Evolutionary conservation across 352 stramenopile species (phyloP).

Genomic region (Globisporangium yorkense): DNA sequence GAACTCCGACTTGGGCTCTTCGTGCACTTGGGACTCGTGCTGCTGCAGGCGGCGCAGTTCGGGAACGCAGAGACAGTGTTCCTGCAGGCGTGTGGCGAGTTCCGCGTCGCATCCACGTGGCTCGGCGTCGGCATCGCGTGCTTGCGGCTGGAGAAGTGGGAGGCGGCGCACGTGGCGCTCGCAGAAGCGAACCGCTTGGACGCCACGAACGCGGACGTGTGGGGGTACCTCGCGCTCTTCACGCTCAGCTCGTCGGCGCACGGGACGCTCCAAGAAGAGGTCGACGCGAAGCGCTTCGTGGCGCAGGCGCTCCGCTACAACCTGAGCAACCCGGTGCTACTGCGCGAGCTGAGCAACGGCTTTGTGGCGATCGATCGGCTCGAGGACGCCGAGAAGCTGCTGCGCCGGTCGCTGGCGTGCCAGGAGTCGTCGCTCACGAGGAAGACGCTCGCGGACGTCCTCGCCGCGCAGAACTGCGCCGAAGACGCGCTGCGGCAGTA

Average conservation of each 20-base stretch:
- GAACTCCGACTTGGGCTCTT: conserved; percentile 36
- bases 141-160: conserved; percentile 57
- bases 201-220: conserved; percentile 56
- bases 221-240: conserved; percentile 67
- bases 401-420: conserved; percentile 54
- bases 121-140: conserved; percentile 69
- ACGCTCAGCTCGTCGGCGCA: conserved; percentile 25
- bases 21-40: conserved; percentile 50
- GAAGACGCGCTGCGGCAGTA: conserved; percentile 71
- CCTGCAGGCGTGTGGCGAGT: conserved; percentile 48
- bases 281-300: conserved; percentile 38
- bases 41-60: conserved; percentile 67
- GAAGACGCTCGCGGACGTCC: conserved; percentile 73
- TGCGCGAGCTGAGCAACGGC: conserved; percentile 76
- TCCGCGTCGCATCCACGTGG: conserved; percentile 64
- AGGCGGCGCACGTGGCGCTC: conserved; percentile 51
- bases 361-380: conserved; percentile 76
- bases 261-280: conserved; percentile 31
- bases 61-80: conserved; percentile 45
- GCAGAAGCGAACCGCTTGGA: conserved; percentile 75
- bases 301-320: conserved; percentile 57
- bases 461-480: conserved; percentile 74
- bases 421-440: conserved; percentile 72
- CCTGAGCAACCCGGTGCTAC: conserved; percentile 50
- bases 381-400: conserved; percentile 59